Evolutionary conservation across 495 filamentous ascomycete genomes (phyloP), one percentile per base, ranked within the genome.

Genomic region (Astrocystis sublimbata): DNA sequence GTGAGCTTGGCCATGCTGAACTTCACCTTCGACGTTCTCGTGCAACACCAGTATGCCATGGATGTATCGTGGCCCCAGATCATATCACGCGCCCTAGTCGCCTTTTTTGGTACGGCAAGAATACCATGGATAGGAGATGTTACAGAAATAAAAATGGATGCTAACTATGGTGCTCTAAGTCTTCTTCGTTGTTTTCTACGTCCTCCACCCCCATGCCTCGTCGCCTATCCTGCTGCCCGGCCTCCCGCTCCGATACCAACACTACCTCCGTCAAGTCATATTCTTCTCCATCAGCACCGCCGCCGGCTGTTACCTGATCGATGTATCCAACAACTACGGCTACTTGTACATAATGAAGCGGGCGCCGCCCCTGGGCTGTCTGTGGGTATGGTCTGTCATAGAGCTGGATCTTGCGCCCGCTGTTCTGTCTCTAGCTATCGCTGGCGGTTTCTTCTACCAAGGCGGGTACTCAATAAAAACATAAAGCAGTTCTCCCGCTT

Each of bases 371-470:
- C 71, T 96, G n/a, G 96, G 92, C 1, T 92, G 90, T 15, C 72
- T 97, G 19, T 97, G 93, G 93, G 85, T 98, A 13, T 98, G 93
- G 94, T 88, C 88, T 17, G 86, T 97, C 35, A 78, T 97, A 49
- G 94, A 98, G 75, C 84, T 97, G 76, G 77, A 88, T n/a, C 78
- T 96, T 56, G 73, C 81, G 2, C 86, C 81, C 52, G 89, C 91
- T 1, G 70, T 87, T 7, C 71, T 81, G 31, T 90, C 86, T 67
- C 71, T 89, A 43, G 74, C 83, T 8, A 75, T 80, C 9, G 78
- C 91, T 41, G 83, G 79, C 3, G 75, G 73, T 1, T 98, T 88
- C 79, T 80, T 89, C 4, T 89, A 86, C 83, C 86, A 79, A 74
- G 85, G 84, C 63, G 91, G 89, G 2, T 97, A 93, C 77, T 79